These are phyloP conservation scores for Psophocarpus tetragonolobus DNA, from an alignment of 306 rosid species.

Conservation along the genomic window DNA sequence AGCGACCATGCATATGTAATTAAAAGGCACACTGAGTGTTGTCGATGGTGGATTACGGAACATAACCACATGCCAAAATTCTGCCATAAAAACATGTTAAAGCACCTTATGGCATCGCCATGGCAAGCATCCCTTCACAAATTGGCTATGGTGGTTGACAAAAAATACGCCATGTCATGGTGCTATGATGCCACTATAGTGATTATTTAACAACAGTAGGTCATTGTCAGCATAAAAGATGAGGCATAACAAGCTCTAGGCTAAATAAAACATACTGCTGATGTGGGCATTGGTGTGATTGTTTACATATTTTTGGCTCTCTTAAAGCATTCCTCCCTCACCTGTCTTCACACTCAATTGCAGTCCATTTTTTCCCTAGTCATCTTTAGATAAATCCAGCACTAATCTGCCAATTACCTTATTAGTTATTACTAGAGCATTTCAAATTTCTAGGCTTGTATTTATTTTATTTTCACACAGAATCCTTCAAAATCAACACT, in stretches of 20 bases:
- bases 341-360: background rate
- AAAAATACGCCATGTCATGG: too few relatives aligned
- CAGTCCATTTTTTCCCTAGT: background rate
- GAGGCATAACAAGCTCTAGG: slow-evolving; percentile 1
- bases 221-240: background rate
- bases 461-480: background rate
- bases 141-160: too few relatives aligned
- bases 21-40: background rate
- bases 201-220: too few relatives aligned
- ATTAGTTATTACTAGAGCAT: background rate
- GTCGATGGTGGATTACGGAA: too few relatives aligned
- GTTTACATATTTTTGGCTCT: background rate
- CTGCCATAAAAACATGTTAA: too few relatives aligned
- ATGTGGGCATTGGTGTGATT: background rate
- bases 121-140: too few relatives aligned
- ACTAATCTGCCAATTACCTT: background rate
- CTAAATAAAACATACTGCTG: background rate
- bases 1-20: background rate
- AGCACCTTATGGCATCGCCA: too few relatives aligned
- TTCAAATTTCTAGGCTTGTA: background rate
- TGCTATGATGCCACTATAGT: too few relatives aligned
- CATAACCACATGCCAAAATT: too few relatives aligned
- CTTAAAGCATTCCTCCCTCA: slow-evolving; percentile 10
- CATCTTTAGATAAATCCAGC: slow-evolving; percentile 10
- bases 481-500: background rate